A percentile compares a stretch with the other conserved stretches of the same genome.
phyloP scores from a whole-genome alignment of 2,329 filamentous ascomycete genomes.

The Penicillium sp. region DNA sequence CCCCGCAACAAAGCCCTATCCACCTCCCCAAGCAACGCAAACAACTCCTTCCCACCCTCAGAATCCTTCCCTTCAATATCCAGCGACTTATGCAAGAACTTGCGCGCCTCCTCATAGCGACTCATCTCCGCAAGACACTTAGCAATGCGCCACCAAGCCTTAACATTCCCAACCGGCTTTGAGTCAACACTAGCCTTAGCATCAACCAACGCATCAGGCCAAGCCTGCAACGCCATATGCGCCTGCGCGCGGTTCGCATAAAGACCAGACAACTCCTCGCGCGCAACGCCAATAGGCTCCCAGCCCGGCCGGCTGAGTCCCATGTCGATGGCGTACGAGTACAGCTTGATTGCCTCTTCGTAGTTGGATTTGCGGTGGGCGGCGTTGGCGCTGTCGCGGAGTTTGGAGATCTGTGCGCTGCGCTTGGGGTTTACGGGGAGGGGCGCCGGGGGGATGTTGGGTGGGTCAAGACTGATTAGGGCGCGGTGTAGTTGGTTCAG shows the following conservation, averaged over 20 bases:
- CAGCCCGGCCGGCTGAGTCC: slow-evolving; percentile 76
- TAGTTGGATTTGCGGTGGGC: slow-evolving; percentile 77
- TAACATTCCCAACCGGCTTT: slow-evolving; percentile 81
- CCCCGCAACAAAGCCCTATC: slow-evolving; percentile 60
- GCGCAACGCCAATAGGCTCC: slow-evolving; percentile 80
- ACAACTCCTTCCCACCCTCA: slow-evolving; percentile 53
- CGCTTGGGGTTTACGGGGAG: slow-evolving; percentile 92
- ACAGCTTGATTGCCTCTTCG: slow-evolving; percentile 74
- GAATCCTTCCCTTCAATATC: slow-evolving; percentile 71
- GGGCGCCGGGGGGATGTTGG: slow-evolving; percentile 76
- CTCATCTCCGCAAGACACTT: slow-evolving; percentile 90
- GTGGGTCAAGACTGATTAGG: slow-evolving; percentile 64
- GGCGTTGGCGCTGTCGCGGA: slow-evolving; percentile 82
- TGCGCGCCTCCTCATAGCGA: slow-evolving; percentile 73
- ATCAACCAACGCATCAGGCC: slow-evolving; percentile 84
- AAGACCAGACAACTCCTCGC: slow-evolving; percentile 78
- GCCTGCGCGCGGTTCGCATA: slow-evolving; percentile 89
- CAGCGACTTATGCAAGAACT: slow-evolving; percentile 73
- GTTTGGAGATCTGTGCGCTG: slow-evolving; percentile 80
- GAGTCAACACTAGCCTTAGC: slow-evolving; percentile 86
- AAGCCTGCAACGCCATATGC: slow-evolving; percentile 74
- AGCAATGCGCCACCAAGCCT: slow-evolving; percentile 90
- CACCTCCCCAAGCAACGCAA: slow-evolving; percentile 62
- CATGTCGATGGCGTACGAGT: slow-evolving; percentile 88
- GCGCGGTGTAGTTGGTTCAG: slow-evolving; percentile 76